These are phyloP conservation scores for Lachancea waltii DNA, from an alignment of 805 yeast genomes.

Conservation along the genomic window DNA sequence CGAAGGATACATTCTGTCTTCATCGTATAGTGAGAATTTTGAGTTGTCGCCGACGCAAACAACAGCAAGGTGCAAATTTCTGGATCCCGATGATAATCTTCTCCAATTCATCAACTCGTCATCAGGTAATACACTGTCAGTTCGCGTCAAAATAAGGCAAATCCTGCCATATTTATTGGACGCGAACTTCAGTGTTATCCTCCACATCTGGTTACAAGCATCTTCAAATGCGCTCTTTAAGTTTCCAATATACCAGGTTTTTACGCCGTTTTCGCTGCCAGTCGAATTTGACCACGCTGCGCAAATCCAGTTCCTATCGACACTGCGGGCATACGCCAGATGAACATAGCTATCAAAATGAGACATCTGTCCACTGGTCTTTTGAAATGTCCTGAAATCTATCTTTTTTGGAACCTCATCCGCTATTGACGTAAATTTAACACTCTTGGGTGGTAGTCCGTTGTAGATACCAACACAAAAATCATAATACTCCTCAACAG, in stretches of 20 bases:
- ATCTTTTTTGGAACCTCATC: constrained; percentile 39
- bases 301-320: constrained; percentile 76
- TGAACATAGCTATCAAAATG: constrained; percentile 66
- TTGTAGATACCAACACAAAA: constrained; percentile 54
- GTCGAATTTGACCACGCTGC: constrained; percentile 88
- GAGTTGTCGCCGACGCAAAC: constrained; percentile 60
- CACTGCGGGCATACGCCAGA: constrained; percentile 75
- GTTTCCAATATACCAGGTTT: constrained; percentile 52
- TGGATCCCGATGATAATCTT: constrained; percentile 51
- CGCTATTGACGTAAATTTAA: constrained; percentile 35
- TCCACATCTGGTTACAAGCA: constrained; percentile 64
- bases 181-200: constrained; percentile 43
- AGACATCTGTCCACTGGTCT: constrained; percentile 30
- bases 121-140: constrained; percentile 71
- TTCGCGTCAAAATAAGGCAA: constrained; percentile 60
- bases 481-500: constrained; percentile 32
- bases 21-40: constrained; percentile 35
- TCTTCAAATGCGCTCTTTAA: constrained; percentile 40
- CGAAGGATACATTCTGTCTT: constrained; percentile 30
- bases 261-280: constrained; percentile 56
- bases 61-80: constrained; percentile 57
- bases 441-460: constrained; percentile 34
- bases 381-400: constrained; percentile 38
- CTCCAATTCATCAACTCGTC: constrained; percentile 80
- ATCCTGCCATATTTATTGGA: constrained; percentile 41